phyloP scores from a whole-genome alignment of 768 basidiomycete genomes.

The Termitomyces sp. region DNA sequence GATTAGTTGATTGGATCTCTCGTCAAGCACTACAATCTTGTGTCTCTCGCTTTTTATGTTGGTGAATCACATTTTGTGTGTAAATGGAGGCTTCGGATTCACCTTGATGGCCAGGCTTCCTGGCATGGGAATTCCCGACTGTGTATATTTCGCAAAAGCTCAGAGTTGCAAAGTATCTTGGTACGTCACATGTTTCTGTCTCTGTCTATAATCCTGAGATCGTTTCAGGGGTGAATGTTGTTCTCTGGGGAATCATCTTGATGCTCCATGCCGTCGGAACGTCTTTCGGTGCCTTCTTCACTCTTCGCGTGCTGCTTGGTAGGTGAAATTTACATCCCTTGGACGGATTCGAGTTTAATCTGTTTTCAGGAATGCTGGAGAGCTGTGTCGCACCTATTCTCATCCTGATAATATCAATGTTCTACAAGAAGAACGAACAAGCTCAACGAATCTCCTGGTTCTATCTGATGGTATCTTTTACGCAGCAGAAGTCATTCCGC shows the following conservation, averaged over 20 bases:
- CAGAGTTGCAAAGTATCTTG: conserved; percentile 56
- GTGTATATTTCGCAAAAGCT: conserved; percentile 60
- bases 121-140: conserved; percentile 61
- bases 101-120: conserved; percentile 34
- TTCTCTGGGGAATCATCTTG: conserved; percentile 52
- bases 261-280: conserved; percentile 55
- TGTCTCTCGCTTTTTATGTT: conserved; percentile 59
- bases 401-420: conserved; percentile 59
- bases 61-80: conserved; percentile 26
- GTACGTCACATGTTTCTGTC: conserved; percentile 20
- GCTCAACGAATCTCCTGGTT: conserved; percentile 58
- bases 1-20: background rate
- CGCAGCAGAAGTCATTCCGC: background rate
- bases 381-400: conserved; percentile 58
- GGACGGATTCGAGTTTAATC: background rate
- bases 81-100: background rate
- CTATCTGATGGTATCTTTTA: conserved; percentile 49
- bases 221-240: conserved; percentile 43
- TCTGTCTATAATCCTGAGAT: background rate
- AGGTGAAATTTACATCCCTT: conserved; percentile 4
- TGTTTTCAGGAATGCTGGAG: conserved; percentile 53
- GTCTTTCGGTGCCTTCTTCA: conserved; percentile 58
- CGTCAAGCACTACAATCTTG: conserved; percentile 53
- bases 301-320: conserved; percentile 56
- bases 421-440: conserved; percentile 66